Evolutionary conservation across 164 flowering plant genomes (phyloP).

Genomic region (Protea cynaroides): DNA sequence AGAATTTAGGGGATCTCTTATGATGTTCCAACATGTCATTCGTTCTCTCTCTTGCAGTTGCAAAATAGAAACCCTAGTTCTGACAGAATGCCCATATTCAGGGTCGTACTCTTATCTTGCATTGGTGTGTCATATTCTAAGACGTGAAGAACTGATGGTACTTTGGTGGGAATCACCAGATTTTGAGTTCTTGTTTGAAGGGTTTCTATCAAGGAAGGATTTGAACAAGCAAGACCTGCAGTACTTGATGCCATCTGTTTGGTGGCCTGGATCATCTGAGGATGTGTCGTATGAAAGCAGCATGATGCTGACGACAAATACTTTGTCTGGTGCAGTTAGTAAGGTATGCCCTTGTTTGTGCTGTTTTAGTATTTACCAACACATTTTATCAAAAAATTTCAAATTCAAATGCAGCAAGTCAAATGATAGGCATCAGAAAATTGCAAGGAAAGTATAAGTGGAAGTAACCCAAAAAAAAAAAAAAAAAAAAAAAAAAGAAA

Average conservation of each 20-base stretch:
- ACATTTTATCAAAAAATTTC: background rate
- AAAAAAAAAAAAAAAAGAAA: too few relatives aligned
- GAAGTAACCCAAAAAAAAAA: too few relatives aligned
- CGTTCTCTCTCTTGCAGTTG: slow-evolving; percentile 64
- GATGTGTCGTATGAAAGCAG: slow-evolving; percentile 59
- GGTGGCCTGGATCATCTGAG: slow-evolving; percentile 92
- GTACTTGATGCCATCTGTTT: slow-evolving; percentile 72
- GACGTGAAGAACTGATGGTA: slow-evolving; percentile 71
- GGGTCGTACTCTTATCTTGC: slow-evolving; percentile 89
- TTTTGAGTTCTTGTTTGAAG: slow-evolving; percentile 80
- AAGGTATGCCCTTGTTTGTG: slow-evolving; percentile 43
- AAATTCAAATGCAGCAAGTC: background rate
- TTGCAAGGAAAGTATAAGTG: too few relatives aligned
- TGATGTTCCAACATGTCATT: slow-evolving; percentile 55
- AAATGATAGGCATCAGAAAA: background rate
- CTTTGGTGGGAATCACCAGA: slow-evolving; percentile 74
- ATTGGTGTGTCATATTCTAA: slow-evolving; percentile 67
- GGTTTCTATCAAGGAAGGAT: slow-evolving; percentile 68
- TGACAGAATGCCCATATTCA: slow-evolving; percentile 80
- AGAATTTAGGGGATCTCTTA: slow-evolving; percentile 45
- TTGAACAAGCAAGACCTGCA: slow-evolving; percentile 85
- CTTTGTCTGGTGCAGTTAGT: slow-evolving; percentile 60
- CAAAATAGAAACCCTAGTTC: slow-evolving; percentile 59
- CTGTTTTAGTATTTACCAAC: background rate
- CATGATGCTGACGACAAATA: slow-evolving; percentile 68